Evolutionary conservation across 495 filamentous ascomycete genomes (phyloP), one percentile per base, ranked within the genome.

Genomic region (Talaromyces ruber): DNA sequence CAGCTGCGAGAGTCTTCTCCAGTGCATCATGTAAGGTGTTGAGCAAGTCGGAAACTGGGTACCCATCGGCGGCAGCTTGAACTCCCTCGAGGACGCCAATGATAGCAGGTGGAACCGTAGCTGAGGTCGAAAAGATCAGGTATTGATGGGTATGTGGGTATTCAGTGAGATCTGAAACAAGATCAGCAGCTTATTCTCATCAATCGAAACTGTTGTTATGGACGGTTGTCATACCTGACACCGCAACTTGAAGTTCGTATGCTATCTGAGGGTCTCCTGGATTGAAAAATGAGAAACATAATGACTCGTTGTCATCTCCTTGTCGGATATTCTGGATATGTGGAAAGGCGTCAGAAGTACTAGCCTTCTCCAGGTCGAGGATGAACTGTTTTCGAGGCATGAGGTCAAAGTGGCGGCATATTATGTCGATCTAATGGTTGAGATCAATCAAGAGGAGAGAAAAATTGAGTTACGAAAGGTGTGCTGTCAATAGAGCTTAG

Each of bases 111-210:
- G 79, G 72, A 26, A 79, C 73, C 62, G 83, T 72, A 0, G 86
- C 78, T 3, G 79, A 77, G 11, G 76, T 78, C 14, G 84, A 79
- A 64, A 80, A 91, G 39, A 88, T 65, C 62, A 85, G 78, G 62
- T 83, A 89, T 50, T 71, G 73, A 65, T 89, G 88, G 28, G 68
- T 68, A 22, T 71, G 74, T 2, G 88, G 89, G 64, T 93, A 93
- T 8, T 89, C 85, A 45, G 76, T 72, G 4, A 85, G 66, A 62
- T 91, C 86, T 84, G 53, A 22, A 26, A 64, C 53, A 24, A 50
- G 0, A 62, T 64, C 9, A 67, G 37, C 37, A 24, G 63, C 50
- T 2, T 50, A 28, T 45, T 43, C n/a, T 24, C 34, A 34, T 24
- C 16, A 1, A 22, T 24, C 47, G 6, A 14, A 21, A 2, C 7